Conservation (phyloP, 306 rosid species). For the Ochetophila trinervis region DNA sequence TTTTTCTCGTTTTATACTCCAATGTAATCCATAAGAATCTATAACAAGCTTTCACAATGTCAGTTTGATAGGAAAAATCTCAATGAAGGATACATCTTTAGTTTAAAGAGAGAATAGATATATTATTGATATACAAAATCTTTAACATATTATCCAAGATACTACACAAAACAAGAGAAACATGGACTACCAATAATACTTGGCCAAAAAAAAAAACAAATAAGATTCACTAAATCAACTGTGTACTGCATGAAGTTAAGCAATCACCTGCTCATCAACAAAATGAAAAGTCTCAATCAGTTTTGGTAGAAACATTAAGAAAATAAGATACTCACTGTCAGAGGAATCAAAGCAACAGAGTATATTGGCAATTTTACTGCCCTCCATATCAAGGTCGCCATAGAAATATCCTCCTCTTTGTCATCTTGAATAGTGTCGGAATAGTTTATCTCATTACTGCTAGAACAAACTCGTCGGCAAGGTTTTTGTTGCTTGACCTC, state of each 20-base stretch:
- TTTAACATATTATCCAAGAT: neutral
- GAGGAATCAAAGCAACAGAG: conserved; percentile 86
- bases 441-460: conserved; percentile 7
- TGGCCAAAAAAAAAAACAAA: neutral
- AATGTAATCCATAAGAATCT: no score
- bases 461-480: conserved; percentile 3
- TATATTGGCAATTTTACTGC: conserved; percentile 82
- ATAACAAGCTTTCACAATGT: no score
- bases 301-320: neutral
- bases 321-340: conserved; percentile 53
- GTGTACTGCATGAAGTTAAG: neutral
- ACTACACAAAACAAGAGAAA: neutral
- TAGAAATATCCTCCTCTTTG: conserved; percentile 38
- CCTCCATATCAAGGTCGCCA: conserved; percentile 70
- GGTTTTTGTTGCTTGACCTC: conserved; percentile 23
- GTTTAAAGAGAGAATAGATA: no score
- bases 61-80: no score
- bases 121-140: no score
- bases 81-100: no score
- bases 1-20: no score
- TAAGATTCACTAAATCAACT: neutral
- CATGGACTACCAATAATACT: neutral
- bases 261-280: neutral
- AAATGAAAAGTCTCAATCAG: neutral
- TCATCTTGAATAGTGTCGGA: conserved; percentile 27